Base-by-base conservation (phyloP, 441 rosid species). In the Cnidoscolus chayamansa region DNA sequence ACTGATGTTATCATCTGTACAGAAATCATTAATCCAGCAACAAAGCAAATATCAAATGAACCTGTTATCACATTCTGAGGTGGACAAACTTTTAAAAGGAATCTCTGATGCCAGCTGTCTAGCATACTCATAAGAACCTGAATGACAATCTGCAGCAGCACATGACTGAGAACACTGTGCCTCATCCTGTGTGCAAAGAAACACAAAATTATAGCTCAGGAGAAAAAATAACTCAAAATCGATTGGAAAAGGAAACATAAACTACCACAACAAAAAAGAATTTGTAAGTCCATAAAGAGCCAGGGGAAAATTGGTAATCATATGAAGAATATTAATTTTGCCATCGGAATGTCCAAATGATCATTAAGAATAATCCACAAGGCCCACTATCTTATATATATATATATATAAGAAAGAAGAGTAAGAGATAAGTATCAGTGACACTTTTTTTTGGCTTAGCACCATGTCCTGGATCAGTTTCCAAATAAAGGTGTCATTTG, bases 51-150 rank as follows among this genome's bases (percentile, higher is more conserved):
- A 10, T 60, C 30, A 60, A 63, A 69, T 64, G 55, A 20, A 94
- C 97, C 95, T 92, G 87, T 54, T 90, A 75, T 75, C 88, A 70
- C 75, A 78, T 73, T 75, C 81, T 31, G 75, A 79, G 59, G 87
- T 68, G 68, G 82, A 77, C 65, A 78, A 59, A 67, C 65, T 82
- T 75, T 74, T 81, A 71, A 77, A 65, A 40, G 81, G 76, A 66
- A 79, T 68, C 72, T 86, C 90, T 75, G 86, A 78, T 65, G 82
- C 78, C 71, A 68, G 75, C 78, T 75, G 81, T 78, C 76, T 74
- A 71, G 79, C 76, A 57, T 77, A 80, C 78, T 90, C 90, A 75
- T 70, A 76, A 54, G 81, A 71, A 62, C 71, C 75, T 9, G 85
- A 56, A 62, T 62, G 70, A 77, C 74, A 73, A 77, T 85, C 91